These are phyloP conservation scores for Suhomyces prunicola DNA, from an alignment of 805 yeast species.

Conservation along the genomic window DNA sequence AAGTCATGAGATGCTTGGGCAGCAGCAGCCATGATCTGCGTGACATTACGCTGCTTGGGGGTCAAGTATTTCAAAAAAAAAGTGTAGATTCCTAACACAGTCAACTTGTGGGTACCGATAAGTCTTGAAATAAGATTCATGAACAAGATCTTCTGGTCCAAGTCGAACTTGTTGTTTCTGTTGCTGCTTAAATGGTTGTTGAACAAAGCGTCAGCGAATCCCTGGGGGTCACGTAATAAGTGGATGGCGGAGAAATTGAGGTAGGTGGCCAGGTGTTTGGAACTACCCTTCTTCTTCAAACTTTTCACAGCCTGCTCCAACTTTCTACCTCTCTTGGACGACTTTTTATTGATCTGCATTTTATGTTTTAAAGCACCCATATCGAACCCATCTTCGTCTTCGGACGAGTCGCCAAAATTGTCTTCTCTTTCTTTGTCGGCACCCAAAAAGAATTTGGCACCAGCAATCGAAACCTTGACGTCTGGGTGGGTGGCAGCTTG, in stretches of 20 bases:
- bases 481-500: constrained; percentile 91
- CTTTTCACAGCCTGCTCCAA: constrained; percentile 70
- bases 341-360: constrained; percentile 78
- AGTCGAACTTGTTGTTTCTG: constrained; percentile 63
- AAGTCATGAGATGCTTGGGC: constrained; percentile 97
- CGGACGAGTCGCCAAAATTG: constrained; percentile 66
- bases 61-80: constrained; percentile 85
- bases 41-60: constrained; percentile 91
- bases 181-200: constrained; percentile 68
- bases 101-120: constrained; percentile 91
- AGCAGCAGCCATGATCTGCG: constrained; percentile 93
- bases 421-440: constrained; percentile 94
- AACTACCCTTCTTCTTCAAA: constrained; percentile 57
- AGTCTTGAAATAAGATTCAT: constrained; percentile 85
- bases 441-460: constrained; percentile 87
- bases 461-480: constrained; percentile 82
- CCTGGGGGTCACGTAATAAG: constrained; percentile 93
- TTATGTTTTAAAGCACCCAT: constrained; percentile 73
- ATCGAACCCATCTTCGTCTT: constrained; percentile 72
- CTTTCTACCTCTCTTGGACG: constrained; percentile 76
- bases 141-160: constrained; percentile 86
- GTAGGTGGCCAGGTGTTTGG: constrained; percentile 59
- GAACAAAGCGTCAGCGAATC: constrained; percentile 86
- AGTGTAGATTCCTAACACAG: constrained; percentile 85
- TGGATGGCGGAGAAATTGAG: constrained; percentile 95